A percentile compares a stretch with the other conserved stretches of the same genome.
phyloP scores from a whole-genome alignment of 208 protist species.

The Wallacemonas sp. region DNA sequence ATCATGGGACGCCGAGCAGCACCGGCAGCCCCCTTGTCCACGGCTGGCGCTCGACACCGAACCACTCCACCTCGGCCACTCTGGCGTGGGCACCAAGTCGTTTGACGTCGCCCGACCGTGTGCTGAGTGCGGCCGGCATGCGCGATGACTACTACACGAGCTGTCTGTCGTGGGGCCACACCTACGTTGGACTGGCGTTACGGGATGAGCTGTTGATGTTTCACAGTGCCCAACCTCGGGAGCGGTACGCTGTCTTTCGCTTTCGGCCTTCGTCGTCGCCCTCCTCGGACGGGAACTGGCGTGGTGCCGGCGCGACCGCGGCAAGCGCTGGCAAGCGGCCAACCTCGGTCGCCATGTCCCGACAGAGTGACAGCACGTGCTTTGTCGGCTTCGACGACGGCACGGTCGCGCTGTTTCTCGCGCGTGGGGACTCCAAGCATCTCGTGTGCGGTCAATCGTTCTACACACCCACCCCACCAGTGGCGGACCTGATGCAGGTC shows the following conservation, averaged over 20 bases:
- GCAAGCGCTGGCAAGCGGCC: slow-evolving; percentile 9
- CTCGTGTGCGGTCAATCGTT: slow-evolving; percentile 39
- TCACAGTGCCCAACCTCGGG: slow-evolving; percentile 43
- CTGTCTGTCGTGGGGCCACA: slow-evolving; percentile 66
- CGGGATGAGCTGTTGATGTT: slow-evolving; percentile 71
- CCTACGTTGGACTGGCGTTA: slow-evolving; percentile 61
- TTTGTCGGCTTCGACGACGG: slow-evolving; percentile 66
- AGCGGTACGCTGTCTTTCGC: slow-evolving; percentile 22
- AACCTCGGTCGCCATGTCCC: slow-evolving; percentile 53
- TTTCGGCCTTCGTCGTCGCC: slow-evolving; percentile 7
- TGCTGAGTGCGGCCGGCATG: slow-evolving; percentile 64
- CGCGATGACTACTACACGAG: slow-evolving; percentile 82
- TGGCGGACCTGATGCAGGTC: slow-evolving; percentile 19
- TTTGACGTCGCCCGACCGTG: slow-evolving; percentile 72
- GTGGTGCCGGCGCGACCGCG: background rate
- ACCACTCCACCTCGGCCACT: background rate
- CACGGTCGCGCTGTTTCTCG: slow-evolving; percentile 41
- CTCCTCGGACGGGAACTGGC: background rate
- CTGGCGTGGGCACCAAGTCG: slow-evolving; percentile 59
- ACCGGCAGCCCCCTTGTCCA: background rate
- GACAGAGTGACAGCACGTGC: slow-evolving; percentile 44
- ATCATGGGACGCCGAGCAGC: too few species aligned
- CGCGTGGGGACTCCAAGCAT: slow-evolving; percentile 34
- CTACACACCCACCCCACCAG: slow-evolving; percentile 44
- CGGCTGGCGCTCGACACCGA: background rate